phyloP scores from a whole-genome alignment of 345 rosid species.

The Salix brachista region DNA sequence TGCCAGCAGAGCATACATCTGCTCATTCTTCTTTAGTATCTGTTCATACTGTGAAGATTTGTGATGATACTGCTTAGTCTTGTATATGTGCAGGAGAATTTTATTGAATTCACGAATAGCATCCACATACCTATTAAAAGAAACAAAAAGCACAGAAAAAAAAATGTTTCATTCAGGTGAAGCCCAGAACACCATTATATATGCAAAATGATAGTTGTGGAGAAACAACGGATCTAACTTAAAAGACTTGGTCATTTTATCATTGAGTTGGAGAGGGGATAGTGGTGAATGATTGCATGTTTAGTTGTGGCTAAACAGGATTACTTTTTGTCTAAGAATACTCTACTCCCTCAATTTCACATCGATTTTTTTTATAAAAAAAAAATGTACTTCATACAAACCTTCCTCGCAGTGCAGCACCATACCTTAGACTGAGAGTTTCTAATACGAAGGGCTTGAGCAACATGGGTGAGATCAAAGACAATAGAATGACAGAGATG shows the following conservation, averaged over 20 bases:
- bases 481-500: neutral
- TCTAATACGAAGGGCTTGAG: neutral
- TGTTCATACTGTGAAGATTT: slow-evolving; percentile 93
- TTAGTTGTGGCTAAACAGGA: neutral
- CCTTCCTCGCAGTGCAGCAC: neutral
- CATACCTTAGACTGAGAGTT: neutral
- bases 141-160: neutral
- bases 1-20: slow-evolving; percentile 93
- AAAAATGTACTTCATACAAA: neutral
- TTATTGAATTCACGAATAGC: slow-evolving; percentile 93
- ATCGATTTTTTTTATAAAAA: neutral
- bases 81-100: slow-evolving; percentile 85
- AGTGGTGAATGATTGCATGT: neutral
- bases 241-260: neutral
- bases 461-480: neutral
- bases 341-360: neutral
- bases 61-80: slow-evolving; percentile 90
- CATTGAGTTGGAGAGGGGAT: neutral
- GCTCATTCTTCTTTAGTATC: slow-evolving; percentile 94
- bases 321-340: neutral
- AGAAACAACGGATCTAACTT: neutral
- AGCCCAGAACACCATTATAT: neutral
- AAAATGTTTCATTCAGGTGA: neutral
- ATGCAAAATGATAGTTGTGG: neutral
- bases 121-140: slow-evolving; percentile 68